Evolutionary conservation across 371 early-diverging fungal genomes (phyloP).

Genomic region (Gilbertella persicaria): DNA sequence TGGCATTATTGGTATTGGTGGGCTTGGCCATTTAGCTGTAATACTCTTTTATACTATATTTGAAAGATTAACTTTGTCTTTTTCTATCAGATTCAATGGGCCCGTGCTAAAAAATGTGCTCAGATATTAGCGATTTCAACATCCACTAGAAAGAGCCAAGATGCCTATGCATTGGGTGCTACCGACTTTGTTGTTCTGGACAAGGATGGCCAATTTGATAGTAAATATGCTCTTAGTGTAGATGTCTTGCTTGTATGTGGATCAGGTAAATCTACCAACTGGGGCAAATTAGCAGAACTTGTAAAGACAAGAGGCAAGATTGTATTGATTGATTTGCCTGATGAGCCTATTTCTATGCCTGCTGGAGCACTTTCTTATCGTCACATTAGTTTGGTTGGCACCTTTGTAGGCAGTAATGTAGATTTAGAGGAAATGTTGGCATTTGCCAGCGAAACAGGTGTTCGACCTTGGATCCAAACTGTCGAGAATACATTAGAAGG

Average conservation of each 20-base stretch:
- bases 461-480: slow-evolving; percentile 68
- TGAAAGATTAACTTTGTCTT: background rate
- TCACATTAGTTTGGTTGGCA: slow-evolving; percentile 63
- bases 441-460: slow-evolving; percentile 68
- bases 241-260: slow-evolving; percentile 64
- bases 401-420: slow-evolving; percentile 66
- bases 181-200: slow-evolving; percentile 33
- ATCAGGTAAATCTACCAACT: slow-evolving; percentile 52
- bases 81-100: slow-evolving; percentile 54
- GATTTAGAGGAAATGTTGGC: slow-evolving; percentile 67
- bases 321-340: slow-evolving; percentile 71
- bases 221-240: slow-evolving; percentile 27
- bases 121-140: slow-evolving; percentile 74
- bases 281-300: slow-evolving; percentile 46
- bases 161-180: slow-evolving; percentile 74
- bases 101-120: slow-evolving; percentile 56
- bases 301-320: slow-evolving; percentile 59
- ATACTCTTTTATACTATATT: background rate
- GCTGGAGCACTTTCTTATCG: slow-evolving; percentile 47
- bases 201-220: slow-evolving; percentile 10
- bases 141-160: slow-evolving; percentile 64
- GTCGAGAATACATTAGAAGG: slow-evolving; percentile 57
- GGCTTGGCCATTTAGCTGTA: slow-evolving; percentile 64
- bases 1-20: slow-evolving; percentile 60
- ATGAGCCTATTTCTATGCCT: slow-evolving; percentile 49